Base-by-base conservation (phyloP, 1,284 basidiomycete species). In the Puccinia novopanici region DNA sequence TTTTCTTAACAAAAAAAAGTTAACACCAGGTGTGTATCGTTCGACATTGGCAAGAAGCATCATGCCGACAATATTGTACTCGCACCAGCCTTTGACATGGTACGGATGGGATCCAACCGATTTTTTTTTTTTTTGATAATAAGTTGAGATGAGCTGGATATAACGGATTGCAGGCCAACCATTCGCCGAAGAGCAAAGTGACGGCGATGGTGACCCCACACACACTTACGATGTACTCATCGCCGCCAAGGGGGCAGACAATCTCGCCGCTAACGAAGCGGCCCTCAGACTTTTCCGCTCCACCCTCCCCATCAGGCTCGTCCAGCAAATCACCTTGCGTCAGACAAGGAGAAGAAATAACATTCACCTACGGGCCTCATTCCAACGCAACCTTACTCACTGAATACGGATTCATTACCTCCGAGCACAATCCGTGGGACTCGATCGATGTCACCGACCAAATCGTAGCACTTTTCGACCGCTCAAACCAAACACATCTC, bases 11-110 rank as follows among this genome's bases (percentile, higher is more conserved):
- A 19, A 34, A 24, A 0, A 0, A 6, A 74, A 83, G 83, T 84
- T 75, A 84, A 84, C 71, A 84, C 83, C 9, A 83, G 84, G 48
- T 84, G 83, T 65, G 81, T 84, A 24, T 84, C 83, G 61, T 83
- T 81, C 63, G 82, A 84, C 48, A 71, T 83, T 24, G 82, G 82
- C 13, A 54, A 68, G 4, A 72, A 75, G 15, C 72, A 81, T 19
- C 81, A 82, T 24, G 52, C 45, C n/a, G 82, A 84, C 78, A 83
- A 83, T 52, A 76, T 84, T 13, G 83, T 84, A 15, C 80, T 84
- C 0, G 82, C 82, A 0, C 84, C 84, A 0, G 83, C 84, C 24
- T 82, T 84, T 42, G 84, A 84, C 81, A 84, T 84, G 82, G 78
- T 83, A 40, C 19, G 37, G 17, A 45, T 10, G 22, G 15, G 27